A percentile compares a stretch with the other conserved stretches of the same genome.
Evolutionary conservation across 2,329 filamentous ascomycete species (phyloP).

Genomic region (Eurotiales sp.): DNA sequence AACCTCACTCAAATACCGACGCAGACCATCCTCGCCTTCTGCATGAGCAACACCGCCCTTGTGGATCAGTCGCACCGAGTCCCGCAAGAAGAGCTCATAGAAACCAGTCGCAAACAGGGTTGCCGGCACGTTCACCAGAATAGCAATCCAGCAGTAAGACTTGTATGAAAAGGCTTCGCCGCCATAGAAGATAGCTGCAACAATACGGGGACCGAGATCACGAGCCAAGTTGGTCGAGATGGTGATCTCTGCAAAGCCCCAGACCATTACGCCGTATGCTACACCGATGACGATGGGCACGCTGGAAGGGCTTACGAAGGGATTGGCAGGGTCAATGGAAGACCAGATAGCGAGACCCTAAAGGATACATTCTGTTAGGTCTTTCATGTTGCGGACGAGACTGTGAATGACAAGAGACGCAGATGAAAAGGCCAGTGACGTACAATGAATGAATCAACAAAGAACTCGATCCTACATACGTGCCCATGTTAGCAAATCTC

Average conservation of each 20-base stretch:
- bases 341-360: conserved; percentile 56
- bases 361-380: not conserved
- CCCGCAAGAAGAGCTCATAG: conserved; percentile 54
- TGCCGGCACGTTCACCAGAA: conserved; percentile 56
- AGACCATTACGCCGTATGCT: conserved; percentile 52
- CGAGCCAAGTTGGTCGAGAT: conserved; percentile 57
- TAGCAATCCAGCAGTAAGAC: conserved; percentile 50
- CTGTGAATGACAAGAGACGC: not conserved
- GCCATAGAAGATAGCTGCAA: conserved; percentile 57
- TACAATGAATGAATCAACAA: conserved; percentile 55
- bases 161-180: conserved; percentile 46
- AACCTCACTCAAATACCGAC: conserved; percentile 39
- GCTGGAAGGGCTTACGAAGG: conserved; percentile 48
- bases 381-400: not conserved
- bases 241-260: conserved; percentile 55
- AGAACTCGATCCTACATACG: conserved; percentile 49
- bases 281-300: conserved; percentile 56
- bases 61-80: conserved; percentile 51
- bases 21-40: conserved; percentile 50
- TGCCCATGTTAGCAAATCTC: not conserved
- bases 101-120: conserved; percentile 54
- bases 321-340: conserved; percentile 56
- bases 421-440: conserved; percentile 16
- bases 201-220: conserved; percentile 57
- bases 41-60: conserved; percentile 50